A percentile compares a stretch with the other conserved stretches of the same genome.
Conservation (phyloP, 139 green algal species). For the Auxenochlorella protothecoides region DNA sequence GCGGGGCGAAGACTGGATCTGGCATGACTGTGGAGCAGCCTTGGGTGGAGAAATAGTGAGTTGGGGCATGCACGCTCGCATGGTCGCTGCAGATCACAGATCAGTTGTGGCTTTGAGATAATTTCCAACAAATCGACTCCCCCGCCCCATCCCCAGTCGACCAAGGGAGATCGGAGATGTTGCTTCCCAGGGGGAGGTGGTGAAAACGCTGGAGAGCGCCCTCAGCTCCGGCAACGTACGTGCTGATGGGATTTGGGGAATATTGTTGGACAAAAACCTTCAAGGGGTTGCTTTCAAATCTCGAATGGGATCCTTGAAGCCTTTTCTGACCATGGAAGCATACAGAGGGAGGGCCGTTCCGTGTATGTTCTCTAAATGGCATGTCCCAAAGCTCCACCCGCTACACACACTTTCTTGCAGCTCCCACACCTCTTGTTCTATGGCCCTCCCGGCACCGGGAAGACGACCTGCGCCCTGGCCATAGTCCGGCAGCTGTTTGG, state of each 20-base stretch:
- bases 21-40: slow-evolving; percentile 18
- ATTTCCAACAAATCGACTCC: no score
- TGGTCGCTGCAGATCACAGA: neutral
- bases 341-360: no score
- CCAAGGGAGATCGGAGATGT: slow-evolving; percentile 85
- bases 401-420: slow-evolving; percentile 1
- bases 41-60: slow-evolving; percentile 77
- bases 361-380: neutral
- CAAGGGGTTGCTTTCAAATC: no score
- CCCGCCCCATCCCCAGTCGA: slow-evolving; percentile 44
- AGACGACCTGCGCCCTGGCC: slow-evolving; percentile 90
- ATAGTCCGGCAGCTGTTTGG: slow-evolving; percentile 91
- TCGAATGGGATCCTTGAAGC: no score
- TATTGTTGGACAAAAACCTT: no score
- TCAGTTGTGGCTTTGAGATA: no score
- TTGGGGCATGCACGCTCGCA: neutral
- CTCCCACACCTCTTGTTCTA: slow-evolving; percentile 97
- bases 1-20: no score
- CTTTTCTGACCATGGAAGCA: no score
- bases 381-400: neutral
- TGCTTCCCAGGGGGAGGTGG: slow-evolving; percentile 86
- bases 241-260: neutral
- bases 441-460: slow-evolving; percentile 95
- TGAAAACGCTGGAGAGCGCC: slow-evolving; percentile 72
- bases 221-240: slow-evolving; percentile 76